phyloP scores from a whole-genome alignment of 2,329 filamentous ascomycete species.

The Xenoacremonium recifei region DNA sequence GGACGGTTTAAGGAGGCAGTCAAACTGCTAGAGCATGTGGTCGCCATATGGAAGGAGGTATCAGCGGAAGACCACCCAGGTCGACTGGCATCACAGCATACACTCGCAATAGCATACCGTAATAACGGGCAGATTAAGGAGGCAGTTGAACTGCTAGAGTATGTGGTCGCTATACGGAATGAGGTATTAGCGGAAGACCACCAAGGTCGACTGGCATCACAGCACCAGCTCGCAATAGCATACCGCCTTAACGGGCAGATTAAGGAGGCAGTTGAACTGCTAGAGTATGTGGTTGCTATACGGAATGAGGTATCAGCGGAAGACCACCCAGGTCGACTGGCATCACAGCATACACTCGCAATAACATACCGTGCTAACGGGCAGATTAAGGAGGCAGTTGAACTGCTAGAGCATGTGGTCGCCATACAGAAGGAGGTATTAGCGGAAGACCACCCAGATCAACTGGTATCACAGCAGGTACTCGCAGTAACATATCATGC shows the following conservation, averaged over 20 bases:
- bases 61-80: slow-evolving; percentile 2
- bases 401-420: slow-evolving; percentile 5
- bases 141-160: slow-evolving; percentile 5
- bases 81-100: slow-evolving; percentile 7
- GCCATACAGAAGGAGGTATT: background rate
- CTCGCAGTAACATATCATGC: background rate
- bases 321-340: slow-evolving; percentile 4
- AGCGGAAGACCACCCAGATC: background rate
- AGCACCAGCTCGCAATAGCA: background rate
- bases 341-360: slow-evolving; percentile 7
- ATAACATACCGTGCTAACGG: slow-evolving; percentile 1
- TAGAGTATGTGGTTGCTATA: background rate
- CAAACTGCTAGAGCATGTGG: slow-evolving; percentile 2
- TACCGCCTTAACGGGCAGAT: no score
- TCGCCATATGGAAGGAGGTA: background rate
- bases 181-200: slow-evolving; percentile 9
- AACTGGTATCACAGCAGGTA: background rate
- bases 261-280: no score
- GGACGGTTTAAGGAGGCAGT: slow-evolving; percentile 2
- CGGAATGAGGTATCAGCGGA: background rate
- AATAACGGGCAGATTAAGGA: slow-evolving; percentile 1
- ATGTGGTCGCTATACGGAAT: background rate
- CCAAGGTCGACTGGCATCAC: background rate
- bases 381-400: slow-evolving; percentile 2
- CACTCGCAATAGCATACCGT: slow-evolving; percentile 6